phyloP scores from a whole-genome alignment of 495 filamentous ascomycete species.

The Copromyces sp. region DNA sequence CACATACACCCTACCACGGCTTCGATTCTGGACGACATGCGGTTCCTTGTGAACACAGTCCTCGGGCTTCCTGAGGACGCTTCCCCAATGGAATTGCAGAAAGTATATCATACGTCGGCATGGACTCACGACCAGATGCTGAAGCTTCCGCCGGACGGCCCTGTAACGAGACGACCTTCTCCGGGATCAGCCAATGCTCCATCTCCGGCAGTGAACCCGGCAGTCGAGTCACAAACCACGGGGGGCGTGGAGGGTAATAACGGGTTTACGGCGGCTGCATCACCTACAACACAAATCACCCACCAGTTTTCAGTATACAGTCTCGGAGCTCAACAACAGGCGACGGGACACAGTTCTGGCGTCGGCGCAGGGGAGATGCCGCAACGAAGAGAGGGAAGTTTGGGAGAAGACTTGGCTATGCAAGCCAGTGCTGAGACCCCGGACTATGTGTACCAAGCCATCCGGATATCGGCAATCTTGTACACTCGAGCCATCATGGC shows the following conservation, averaged over 20 bases:
- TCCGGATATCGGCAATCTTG: constrained; percentile 23
- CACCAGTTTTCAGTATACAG: background rate
- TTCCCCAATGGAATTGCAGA: constrained; percentile 21
- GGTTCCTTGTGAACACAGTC: constrained; percentile 22
- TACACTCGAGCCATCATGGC: constrained; percentile 25
- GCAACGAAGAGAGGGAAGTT: background rate
- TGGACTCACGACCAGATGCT: constrained; percentile 26
- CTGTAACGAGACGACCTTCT: constrained; percentile 2
- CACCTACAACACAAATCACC: background rate
- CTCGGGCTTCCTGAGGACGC: constrained; percentile 18
- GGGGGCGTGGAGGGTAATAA: background rate
- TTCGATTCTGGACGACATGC: constrained; percentile 32
- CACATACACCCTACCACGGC: constrained; percentile 21
- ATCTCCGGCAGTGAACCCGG: background rate
- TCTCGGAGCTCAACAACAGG: background rate
- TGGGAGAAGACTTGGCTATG: background rate
- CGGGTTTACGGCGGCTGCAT: background rate
- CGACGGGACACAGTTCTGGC: background rate
- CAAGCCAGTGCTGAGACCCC: background rate
- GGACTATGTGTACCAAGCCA: constrained; percentile 25
- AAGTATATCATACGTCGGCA: constrained; percentile 20
- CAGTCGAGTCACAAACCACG: background rate
- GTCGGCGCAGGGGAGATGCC: background rate
- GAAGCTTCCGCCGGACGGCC: constrained; percentile 15
- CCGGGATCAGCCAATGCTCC: constrained; percentile 3